A percentile compares a stretch with the other conserved stretches of the same genome.
Conservation (phyloP, 129 eudicot genomes). For the Centrapalus pauciflorus region DNA sequence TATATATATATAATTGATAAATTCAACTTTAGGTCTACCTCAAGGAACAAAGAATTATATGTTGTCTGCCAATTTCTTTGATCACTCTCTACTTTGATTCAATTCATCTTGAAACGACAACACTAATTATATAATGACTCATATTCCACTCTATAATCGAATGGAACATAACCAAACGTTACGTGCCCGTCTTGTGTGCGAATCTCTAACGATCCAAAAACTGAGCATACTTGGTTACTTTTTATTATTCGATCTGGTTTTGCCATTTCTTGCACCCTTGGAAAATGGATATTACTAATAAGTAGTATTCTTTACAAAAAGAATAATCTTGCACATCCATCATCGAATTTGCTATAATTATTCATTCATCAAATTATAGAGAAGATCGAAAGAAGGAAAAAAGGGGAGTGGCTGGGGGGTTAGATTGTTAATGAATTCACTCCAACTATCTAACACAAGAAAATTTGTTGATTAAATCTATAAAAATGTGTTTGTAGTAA, state of each 20-base stretch:
- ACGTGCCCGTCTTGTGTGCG: not conserved
- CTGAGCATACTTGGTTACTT: not conserved
- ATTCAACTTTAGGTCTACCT: constrained; percentile 33
- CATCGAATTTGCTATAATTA: not conserved
- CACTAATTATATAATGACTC: constrained; percentile 34
- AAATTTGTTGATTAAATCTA: not conserved
- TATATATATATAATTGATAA: not conserved
- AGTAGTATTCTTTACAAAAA: not conserved
- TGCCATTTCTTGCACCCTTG: constrained; percentile 2
- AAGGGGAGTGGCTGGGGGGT: no score
- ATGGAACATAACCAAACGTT: not conserved
- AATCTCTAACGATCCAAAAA: constrained; percentile 2
- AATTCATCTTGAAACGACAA: constrained; percentile 34
- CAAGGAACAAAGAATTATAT: constrained; percentile 19
- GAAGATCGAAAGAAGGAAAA: no score
- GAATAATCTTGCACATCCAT: not conserved
- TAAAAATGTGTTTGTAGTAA: not conserved
- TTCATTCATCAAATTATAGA: not conserved
- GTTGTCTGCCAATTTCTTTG: constrained; percentile 35
- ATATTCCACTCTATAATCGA: constrained; percentile 26
- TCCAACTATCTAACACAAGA: not conserved
- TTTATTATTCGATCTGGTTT: not conserved
- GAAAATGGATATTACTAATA: not conserved
- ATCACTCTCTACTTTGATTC: constrained; percentile 16
- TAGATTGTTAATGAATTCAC: not conserved